Evolutionary conservation across 106 monocot genomes (phyloP), one percentile per base, ranked within the genome.

Genomic region (Hemerocallis citrina): DNA sequence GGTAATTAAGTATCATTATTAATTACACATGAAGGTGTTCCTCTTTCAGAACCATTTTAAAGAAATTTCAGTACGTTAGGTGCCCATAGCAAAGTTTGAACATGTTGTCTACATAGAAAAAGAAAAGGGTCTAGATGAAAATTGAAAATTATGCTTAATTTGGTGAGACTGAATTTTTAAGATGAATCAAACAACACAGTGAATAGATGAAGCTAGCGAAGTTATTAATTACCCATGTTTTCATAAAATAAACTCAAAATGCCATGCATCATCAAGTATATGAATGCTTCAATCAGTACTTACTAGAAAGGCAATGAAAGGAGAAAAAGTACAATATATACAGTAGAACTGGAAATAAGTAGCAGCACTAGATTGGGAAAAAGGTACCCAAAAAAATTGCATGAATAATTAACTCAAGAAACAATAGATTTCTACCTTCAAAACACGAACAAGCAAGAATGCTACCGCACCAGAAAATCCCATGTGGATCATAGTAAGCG

Each of bases 401-500:
- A 5, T 5, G 13, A 19, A 55, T 31, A 31, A 55, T 17, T 13
- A n/a, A n/a, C n/a, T n/a, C 30, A 32, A 15, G 16, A 57, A 37
- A 34, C 7, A 36, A 57, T 33, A 34, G 20, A 57, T 48, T 16
- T n/a, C 16, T 78, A 94, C 94, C 94, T 94, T 94, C 23, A 94
- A 80, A 57, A 85, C 89, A 55, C 89, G 93, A 73, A 94, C 78
- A 67, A 94, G 82, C 42, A 88, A 52, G 66, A 94, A 72, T 36
- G 93, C 82, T 34, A 94, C 83, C 10, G 58, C 55, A 52, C 82
- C 85, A 52, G 94, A 94, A 81, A 94, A 94, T 66, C 89, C 94
- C 94, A 94, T 94, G 62, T 94, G 89, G 66, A 94, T 94, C 93
- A 94, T 94, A 14, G 93, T 94, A 36, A 94, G 81, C 25, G 93